These are phyloP conservation scores for Elongisporangium prolatum DNA, from an alignment of 352 stramenopile species.

Conservation along the genomic window DNA sequence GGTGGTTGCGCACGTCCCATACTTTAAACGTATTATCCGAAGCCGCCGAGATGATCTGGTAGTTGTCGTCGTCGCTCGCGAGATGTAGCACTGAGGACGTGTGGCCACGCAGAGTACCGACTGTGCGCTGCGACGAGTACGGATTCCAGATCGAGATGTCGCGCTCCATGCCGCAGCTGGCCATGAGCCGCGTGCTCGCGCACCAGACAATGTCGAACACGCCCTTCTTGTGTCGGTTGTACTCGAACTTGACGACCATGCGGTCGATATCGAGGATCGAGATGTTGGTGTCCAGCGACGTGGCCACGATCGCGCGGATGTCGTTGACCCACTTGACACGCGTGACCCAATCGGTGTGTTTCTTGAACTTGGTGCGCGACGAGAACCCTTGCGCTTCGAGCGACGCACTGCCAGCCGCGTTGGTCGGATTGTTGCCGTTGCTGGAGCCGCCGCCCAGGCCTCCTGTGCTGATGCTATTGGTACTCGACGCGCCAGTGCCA, in stretches of 20 bases:
- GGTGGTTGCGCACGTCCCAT: conserved; percentile 79
- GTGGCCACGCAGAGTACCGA: conserved; percentile 65
- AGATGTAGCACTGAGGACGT: conserved; percentile 75
- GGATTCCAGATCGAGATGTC: conserved; percentile 89
- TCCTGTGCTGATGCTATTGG: conserved; percentile 7
- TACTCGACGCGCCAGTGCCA: conserved; percentile 8
- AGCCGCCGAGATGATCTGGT: conserved; percentile 77
- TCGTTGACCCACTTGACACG: conserved; percentile 81
- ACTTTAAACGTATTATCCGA: conserved; percentile 84
- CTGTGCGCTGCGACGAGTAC: conserved; percentile 79
- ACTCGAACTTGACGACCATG: conserved; percentile 78
- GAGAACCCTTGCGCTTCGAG: conserved; percentile 62
- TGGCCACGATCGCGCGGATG: conserved; percentile 75
- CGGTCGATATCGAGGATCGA: conserved; percentile 81
- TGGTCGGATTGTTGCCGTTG: conserved; percentile 14
- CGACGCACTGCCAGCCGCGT: conserved; percentile 36
- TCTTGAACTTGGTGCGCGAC: conserved; percentile 70
- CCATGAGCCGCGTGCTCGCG: conserved; percentile 63
- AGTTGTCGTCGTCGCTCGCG: conserved; percentile 78
- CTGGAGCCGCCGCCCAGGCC: conserved; percentile 2
- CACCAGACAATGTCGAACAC: conserved; percentile 85
- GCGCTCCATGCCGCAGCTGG: conserved; percentile 80
- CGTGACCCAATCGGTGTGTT: conserved; percentile 82
- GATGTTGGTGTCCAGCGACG: conserved; percentile 72
- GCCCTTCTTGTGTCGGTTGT: conserved; percentile 75